Percentiles rank a stretch among this genome's conserved stretches.
These are phyloP conservation scores for Pichia kudriavzevii DNA, from an alignment of 1,139 yeast species.

Conservation along the genomic window DNA sequence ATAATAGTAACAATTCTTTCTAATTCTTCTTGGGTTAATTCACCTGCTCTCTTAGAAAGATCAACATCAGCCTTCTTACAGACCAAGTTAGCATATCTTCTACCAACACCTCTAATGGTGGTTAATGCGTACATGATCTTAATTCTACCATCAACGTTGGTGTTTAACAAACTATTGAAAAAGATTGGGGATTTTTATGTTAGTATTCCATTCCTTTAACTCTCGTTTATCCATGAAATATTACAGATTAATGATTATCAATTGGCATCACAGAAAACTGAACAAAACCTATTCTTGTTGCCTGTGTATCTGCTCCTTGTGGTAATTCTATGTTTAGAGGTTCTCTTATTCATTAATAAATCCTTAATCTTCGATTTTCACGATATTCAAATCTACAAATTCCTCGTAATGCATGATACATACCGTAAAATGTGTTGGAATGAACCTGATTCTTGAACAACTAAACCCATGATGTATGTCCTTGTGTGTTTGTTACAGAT, in stretches of 20 bases:
- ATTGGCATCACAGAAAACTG: too few species aligned
- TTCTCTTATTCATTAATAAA: too few species aligned
- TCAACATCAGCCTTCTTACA: slow-evolving; percentile 99
- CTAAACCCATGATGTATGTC: slow-evolving; percentile 44
- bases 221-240: neutral
- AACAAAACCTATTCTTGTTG: too few species aligned
- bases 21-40: slow-evolving; percentile 99
- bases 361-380: too few species aligned
- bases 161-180: slow-evolving; percentile 82
- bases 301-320: too few species aligned
- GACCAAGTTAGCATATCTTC: slow-evolving; percentile 99
- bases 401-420: too few species aligned
- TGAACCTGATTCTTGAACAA: slow-evolving; percentile 97
- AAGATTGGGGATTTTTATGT: slow-evolving; percentile 9
- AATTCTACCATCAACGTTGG: slow-evolving; percentile 99
- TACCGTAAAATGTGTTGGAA: slow-evolving; percentile 99
- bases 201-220: slow-evolving; percentile 13
- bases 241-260: too few species aligned
- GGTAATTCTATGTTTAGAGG: too few species aligned
- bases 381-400: too few species aligned
- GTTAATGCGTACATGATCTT: slow-evolving; percentile 99
- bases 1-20: slow-evolving; percentile 99
- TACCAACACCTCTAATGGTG: slow-evolving; percentile 99
- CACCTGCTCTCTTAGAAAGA: slow-evolving; percentile 99
- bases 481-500: slow-evolving; percentile 5